Evolutionary conservation across 495 filamentous ascomycete genomes (phyloP).

Genomic region (Penicillium nucicola): DNA sequence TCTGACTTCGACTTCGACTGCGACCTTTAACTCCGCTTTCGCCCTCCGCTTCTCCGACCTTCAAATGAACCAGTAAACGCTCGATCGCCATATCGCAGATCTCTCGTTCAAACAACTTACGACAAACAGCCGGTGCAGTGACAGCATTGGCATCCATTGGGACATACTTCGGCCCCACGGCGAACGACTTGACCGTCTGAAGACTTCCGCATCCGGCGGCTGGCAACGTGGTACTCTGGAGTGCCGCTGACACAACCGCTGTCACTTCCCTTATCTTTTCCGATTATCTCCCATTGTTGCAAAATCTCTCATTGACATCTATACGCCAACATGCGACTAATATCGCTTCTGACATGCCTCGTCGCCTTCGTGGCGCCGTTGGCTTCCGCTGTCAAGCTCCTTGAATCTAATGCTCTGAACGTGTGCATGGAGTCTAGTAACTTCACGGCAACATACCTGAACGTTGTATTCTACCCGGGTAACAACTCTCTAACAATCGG

Average conservation of each 20-base stretch:
- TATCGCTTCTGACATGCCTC: conserved; percentile 38
- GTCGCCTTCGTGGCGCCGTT: conserved; percentile 39
- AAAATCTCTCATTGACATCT: conserved; percentile 4
- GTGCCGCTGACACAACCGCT: conserved; percentile 30
- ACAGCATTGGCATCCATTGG: conserved; percentile 2
- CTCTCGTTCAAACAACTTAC: not conserved
- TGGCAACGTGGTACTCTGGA: conserved; percentile 36
- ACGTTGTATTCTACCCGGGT: conserved; percentile 73
- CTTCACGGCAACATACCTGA: conserved; percentile 81
- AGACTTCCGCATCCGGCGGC: conserved; percentile 43
- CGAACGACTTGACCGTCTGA: conserved; percentile 7
- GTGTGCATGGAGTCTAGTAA: conserved; percentile 74
- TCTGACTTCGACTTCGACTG: too few relatives aligned
- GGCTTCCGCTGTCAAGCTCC: conserved; percentile 39
- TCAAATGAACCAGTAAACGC: conserved; percentile 3
- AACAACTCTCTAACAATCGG: conserved; percentile 70
- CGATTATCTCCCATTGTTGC: conserved; percentile 7
- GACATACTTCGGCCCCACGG: conserved; percentile 5
- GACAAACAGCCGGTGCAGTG: conserved; percentile 2
- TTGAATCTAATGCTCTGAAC: conserved; percentile 74
- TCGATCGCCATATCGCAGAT: not conserved
- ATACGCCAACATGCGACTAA: conserved; percentile 34
- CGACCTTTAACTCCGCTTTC: too few relatives aligned
- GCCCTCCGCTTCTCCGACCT: not conserved
- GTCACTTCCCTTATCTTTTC: conserved; percentile 19